A percentile compares a stretch with the other conserved stretches of the same genome.
phyloP scores from a whole-genome alignment of 345 rosid species.

The Salix exigua region DNA sequence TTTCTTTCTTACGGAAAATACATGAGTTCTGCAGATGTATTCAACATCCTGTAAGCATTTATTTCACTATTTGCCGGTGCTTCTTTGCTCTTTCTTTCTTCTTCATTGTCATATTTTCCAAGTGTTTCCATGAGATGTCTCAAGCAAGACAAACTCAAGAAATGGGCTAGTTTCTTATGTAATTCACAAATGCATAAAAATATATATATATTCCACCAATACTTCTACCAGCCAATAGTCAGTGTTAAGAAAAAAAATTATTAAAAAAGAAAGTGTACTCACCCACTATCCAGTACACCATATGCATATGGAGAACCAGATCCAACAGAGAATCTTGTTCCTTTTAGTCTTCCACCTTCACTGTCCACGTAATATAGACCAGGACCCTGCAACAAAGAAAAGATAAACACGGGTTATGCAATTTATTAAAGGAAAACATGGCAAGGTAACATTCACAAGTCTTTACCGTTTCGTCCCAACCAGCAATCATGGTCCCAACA shows the following conservation, averaged over 20 bases:
- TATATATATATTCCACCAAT: background rate
- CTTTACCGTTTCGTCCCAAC: constrained; percentile 95
- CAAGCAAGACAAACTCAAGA: background rate
- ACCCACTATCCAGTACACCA: constrained; percentile 96
- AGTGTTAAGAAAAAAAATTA: background rate
- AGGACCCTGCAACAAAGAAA: constrained; percentile 65
- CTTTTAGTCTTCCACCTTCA: constrained; percentile 97
- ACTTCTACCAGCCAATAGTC: background rate
- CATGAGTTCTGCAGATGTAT: background rate
- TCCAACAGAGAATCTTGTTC: constrained; percentile 94
- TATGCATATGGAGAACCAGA: constrained; percentile 99
- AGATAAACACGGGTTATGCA: background rate
- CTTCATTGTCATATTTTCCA: background rate
- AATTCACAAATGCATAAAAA: background rate
- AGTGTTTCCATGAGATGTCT: background rate
- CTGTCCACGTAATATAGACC: constrained; percentile 96
- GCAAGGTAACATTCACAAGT: background rate
- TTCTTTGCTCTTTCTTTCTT: background rate
- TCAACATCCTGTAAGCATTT: background rate
- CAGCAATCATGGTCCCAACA: constrained; percentile 99
- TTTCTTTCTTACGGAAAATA: background rate
- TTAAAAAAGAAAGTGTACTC: constrained; percentile 12
- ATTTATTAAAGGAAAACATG: background rate
- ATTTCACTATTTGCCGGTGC: background rate
- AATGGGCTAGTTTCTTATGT: background rate